Base-by-base conservation (phyloP, 2,329 filamentous ascomycete species). In the Phyllosticta citrichinensis region DNA sequence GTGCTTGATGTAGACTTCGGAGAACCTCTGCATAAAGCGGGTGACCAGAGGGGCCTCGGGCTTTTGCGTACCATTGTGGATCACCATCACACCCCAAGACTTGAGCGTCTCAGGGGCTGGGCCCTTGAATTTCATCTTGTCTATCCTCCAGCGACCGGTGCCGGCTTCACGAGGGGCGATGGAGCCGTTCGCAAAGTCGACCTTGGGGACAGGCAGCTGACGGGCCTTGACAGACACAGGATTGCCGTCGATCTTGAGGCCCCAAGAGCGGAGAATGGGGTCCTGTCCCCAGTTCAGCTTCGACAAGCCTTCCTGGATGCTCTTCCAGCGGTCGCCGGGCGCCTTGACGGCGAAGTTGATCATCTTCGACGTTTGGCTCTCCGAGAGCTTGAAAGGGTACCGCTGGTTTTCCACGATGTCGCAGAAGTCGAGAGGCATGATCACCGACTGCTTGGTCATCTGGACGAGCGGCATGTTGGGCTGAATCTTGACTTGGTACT, bases 291-390 rank as follows among this genome's bases (percentile, higher is more conserved):
- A 94, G 10, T 84, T 77, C 0, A 93, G 79, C 65, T 87, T 81
- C 0, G 76, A 69, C 9, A 96, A 82, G 17, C 88, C 88, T 3
- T 81, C 71, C 56, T 85, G 76, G 66, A 97, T 91, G 20, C 88
- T 83, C 0, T 71, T 67, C 65, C 84, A 82, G n/a, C 94, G 88
- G 30, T 85, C 71, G 0, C 72, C 71, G 0, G 94, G 94, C 1
- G 87, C 82, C 5, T 88, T 90, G 4, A 96, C 93, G 0, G 93
- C 92, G 68, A 93, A 91, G 73, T 88, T 93, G 77, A 99, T 97
- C 94, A 99, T 99, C 14, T 19, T n/a, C 5, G 81, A 76, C 0
- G 93, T 97, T 75, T 96, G 80, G 0, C 69, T 68, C 60, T 85
- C 82, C 57, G 79, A 80, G 55, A 86, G 70, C 72, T 86, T 87